Conservation (phyloP, 2,329 filamentous ascomycete genomes). For the Penicillium sp. region DNA sequence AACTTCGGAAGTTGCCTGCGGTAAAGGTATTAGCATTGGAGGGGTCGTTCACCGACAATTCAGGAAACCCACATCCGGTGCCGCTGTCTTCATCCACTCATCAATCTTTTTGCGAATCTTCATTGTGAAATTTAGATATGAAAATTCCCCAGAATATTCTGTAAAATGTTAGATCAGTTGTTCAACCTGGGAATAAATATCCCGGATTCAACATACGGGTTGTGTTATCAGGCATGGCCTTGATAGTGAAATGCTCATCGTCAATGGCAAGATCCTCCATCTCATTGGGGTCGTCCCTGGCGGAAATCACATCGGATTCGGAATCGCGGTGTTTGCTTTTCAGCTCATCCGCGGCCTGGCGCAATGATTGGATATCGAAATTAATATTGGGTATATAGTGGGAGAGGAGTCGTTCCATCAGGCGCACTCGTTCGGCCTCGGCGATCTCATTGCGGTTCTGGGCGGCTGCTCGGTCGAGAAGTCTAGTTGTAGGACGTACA, state of each 20-base stretch:
- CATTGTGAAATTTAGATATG: slow-evolving; percentile 48
- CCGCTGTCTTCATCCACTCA: slow-evolving; percentile 43
- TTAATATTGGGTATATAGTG: slow-evolving; percentile 51
- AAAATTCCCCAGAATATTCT: slow-evolving; percentile 51
- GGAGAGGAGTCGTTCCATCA: slow-evolving; percentile 53
- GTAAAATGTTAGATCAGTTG: neutral
- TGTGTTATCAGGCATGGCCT: slow-evolving; percentile 42
- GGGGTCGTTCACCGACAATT: neutral
- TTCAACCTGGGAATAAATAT: neutral
- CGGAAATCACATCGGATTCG: slow-evolving; percentile 33
- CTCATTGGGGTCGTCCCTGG: slow-evolving; percentile 36
- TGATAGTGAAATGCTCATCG: slow-evolving; percentile 45
- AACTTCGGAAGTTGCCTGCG: slow-evolving; percentile 38
- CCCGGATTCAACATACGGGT: slow-evolving; percentile 32
- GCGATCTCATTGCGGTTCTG: slow-evolving; percentile 37
- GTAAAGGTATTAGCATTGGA: slow-evolving; percentile 9
- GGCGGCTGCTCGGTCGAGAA: slow-evolving; percentile 33
- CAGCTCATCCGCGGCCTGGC: slow-evolving; percentile 47
- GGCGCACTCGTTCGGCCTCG: slow-evolving; percentile 39
- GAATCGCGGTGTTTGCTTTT: slow-evolving; percentile 40
- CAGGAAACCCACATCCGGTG: slow-evolving; percentile 33
- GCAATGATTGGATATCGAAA: slow-evolving; percentile 46
- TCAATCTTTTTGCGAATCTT: slow-evolving; percentile 47
- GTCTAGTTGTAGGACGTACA: slow-evolving; percentile 14
- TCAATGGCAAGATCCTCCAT: slow-evolving; percentile 45